Evolutionary conservation across 768 basidiomycete species (phyloP).

Genomic region (Boletus rufocinnamomeus): DNA sequence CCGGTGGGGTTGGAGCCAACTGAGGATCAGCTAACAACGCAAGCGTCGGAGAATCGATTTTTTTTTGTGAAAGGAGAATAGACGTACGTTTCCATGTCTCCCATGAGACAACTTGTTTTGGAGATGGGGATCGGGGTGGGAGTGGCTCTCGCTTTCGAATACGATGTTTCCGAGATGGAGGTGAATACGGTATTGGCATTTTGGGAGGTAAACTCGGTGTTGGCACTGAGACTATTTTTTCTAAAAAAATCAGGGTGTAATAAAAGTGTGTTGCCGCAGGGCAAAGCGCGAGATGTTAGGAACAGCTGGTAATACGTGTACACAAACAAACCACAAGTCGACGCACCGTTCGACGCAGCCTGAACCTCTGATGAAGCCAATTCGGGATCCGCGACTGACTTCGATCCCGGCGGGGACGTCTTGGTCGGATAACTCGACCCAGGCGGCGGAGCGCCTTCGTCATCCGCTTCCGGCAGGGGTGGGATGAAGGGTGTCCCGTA

Average conservation of each 20-base stretch:
- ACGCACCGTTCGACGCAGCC: background rate
- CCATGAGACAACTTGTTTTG: background rate
- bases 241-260: background rate
- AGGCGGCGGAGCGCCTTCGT: background rate
- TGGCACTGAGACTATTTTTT: too few species aligned
- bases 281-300: background rate
- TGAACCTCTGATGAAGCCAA: background rate
- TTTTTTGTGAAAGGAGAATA: background rate
- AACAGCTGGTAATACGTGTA: background rate
- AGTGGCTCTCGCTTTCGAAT: background rate
- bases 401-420: background rate
- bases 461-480: background rate
- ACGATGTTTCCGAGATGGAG: background rate
- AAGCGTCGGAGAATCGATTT: background rate
- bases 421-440: background rate
- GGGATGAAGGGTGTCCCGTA: background rate
- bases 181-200: background rate
- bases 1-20: slow-evolving; percentile 57
- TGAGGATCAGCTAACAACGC: background rate
- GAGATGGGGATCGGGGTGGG: background rate
- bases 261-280: background rate
- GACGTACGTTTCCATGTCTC: background rate
- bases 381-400: background rate
- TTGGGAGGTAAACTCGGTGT: background rate
- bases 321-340: background rate